phyloP scores from a whole-genome alignment of 208 protist species.

The Trypanosoma brucei region DNA sequence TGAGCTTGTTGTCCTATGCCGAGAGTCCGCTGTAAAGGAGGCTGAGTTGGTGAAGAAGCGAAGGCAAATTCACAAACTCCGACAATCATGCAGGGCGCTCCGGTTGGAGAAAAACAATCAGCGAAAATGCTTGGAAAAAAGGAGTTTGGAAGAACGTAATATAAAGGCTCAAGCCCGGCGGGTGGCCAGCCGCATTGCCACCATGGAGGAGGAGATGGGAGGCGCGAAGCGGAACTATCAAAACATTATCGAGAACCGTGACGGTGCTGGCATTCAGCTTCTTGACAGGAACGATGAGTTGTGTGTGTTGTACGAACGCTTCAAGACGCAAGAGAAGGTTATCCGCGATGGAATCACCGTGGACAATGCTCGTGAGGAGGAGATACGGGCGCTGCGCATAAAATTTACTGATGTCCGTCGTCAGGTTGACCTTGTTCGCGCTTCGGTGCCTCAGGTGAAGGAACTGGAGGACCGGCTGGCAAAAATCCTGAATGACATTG shows the following conservation, averaged over 20 bases:
- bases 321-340: constrained; percentile 90
- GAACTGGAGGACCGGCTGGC: constrained; percentile 82
- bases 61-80: constrained; percentile 75
- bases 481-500: constrained; percentile 65
- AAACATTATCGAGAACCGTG: constrained; percentile 85
- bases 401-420: constrained; percentile 78
- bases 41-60: constrained; percentile 75
- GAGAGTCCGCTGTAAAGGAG: constrained; percentile 88
- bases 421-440: constrained; percentile 74
- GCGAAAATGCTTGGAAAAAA: constrained; percentile 61
- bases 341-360: constrained; percentile 81
- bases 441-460: constrained; percentile 73
- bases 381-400: constrained; percentile 61
- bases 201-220: constrained; percentile 85
- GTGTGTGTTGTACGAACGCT: constrained; percentile 92
- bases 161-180: constrained; percentile 89
- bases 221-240: constrained; percentile 83
- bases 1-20: constrained; percentile 88
- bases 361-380: constrained; percentile 73
- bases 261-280: constrained; percentile 93
- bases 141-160: constrained; percentile 59
- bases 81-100: constrained; percentile 60
- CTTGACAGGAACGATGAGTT: constrained; percentile 96
- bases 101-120: constrained; percentile 83
- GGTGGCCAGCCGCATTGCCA: constrained; percentile 88